A percentile compares a stretch with the other conserved stretches of the same genome.
These are phyloP conservation scores for Cladosporium sp. DNA, from an alignment of 2,329 filamentous ascomycete genomes.

Conservation along the genomic window DNA sequence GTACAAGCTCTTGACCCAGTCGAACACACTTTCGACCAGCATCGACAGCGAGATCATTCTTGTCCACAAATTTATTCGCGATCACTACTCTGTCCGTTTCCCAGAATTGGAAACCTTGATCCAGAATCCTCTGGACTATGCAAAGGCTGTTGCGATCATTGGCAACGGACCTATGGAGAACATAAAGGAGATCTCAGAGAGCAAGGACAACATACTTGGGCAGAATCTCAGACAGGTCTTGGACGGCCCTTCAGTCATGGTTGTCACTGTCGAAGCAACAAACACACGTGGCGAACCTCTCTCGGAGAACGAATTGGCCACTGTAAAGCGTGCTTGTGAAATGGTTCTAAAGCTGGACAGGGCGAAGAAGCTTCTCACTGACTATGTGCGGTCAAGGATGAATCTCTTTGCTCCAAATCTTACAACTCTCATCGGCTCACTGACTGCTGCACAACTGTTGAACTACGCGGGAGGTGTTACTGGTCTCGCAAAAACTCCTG, in stretches of 20 bases:
- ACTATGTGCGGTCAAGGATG: constrained; percentile 97
- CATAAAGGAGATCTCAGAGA: constrained; percentile 74
- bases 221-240: constrained; percentile 74
- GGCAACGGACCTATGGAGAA: constrained; percentile 88
- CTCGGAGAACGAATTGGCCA: constrained; percentile 67
- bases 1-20: constrained; percentile 81
- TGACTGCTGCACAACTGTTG: constrained; percentile 93
- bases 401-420: constrained; percentile 92
- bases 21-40: constrained; percentile 82
- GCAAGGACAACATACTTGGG: constrained; percentile 72
- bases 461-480: constrained; percentile 87
- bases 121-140: constrained; percentile 89
- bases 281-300: constrained; percentile 80
- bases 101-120: constrained; percentile 88
- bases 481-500: constrained; percentile 83
- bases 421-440: constrained; percentile 81
- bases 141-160: constrained; percentile 88
- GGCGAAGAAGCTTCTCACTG: constrained; percentile 80
- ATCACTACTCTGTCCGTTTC: constrained; percentile 91
- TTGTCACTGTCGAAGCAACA: constrained; percentile 90
- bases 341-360: constrained; percentile 84
- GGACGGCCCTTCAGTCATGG: constrained; percentile 88
- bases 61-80: constrained; percentile 93
- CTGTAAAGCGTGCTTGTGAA: constrained; percentile 73
- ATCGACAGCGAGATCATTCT: constrained; percentile 90